Evolutionary conservation across 164 flowering plant species (phyloP).

Genomic region (Protea cynaroides): DNA sequence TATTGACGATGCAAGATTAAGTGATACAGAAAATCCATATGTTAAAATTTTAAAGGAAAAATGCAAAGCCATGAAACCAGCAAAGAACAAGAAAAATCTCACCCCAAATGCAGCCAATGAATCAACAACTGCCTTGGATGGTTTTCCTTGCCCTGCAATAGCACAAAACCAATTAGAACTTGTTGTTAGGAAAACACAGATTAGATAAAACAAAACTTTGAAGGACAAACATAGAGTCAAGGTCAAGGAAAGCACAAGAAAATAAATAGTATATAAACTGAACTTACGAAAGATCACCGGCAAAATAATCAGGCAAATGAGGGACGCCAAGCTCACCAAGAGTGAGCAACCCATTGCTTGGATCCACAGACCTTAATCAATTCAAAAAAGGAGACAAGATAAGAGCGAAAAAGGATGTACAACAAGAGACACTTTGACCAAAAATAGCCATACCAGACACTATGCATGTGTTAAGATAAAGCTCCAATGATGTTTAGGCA

Average conservation of each 20-base stretch:
- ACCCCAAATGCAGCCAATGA: constrained; percentile 96
- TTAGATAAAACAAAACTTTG: background rate
- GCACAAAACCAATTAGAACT: constrained; percentile 5
- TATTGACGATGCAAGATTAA: no score
- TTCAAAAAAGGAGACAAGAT: no score
- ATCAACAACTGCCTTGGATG: constrained; percentile 84
- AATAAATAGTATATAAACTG: background rate
- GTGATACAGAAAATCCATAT: no score
- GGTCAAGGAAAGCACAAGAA: background rate
- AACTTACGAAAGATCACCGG: constrained; percentile 82
- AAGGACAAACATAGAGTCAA: background rate
- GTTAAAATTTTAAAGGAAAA: background rate
- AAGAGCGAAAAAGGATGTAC: no score
- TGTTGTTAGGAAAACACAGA: background rate
- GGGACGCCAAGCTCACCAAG: constrained; percentile 97
- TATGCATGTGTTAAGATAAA: no score
- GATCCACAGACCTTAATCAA: constrained; percentile 67
- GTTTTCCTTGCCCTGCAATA: constrained; percentile 84
- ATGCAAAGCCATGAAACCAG: constrained; percentile 3
- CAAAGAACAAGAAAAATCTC: constrained; percentile 28
- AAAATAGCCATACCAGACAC: no score
- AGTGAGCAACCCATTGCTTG: constrained; percentile 93
- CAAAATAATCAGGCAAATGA: constrained; percentile 78
- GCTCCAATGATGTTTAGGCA: no score
- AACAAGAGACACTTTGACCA: no score